Percentiles rank a stretch among this genome's conserved stretches.
phyloP scores from a whole-genome alignment of 768 basidiomycete species.

The Boletus pseudopeckii region DNA sequence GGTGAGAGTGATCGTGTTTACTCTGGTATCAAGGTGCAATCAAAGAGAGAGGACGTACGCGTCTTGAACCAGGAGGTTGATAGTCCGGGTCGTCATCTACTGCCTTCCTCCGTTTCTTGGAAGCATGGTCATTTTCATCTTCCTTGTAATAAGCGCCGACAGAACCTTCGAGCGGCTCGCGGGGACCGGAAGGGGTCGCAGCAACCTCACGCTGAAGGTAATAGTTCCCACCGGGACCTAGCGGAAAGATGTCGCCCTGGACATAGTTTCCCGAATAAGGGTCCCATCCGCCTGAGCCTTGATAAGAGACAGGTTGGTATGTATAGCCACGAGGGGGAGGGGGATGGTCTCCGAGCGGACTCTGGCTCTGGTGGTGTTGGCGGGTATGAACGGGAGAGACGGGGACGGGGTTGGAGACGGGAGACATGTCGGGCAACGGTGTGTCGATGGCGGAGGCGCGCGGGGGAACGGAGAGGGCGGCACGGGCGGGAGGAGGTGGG shows the following conservation, averaged over 20 bases:
- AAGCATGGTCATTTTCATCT: conserved; percentile 28
- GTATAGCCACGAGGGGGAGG: conserved; percentile 32
- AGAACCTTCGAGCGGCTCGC: conserved; percentile 20
- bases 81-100: conserved; percentile 53
- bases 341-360: conserved; percentile 30
- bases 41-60: conserved; percentile 44
- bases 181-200: conserved; percentile 8
- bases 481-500: conserved; percentile 46
- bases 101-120: conserved; percentile 50
- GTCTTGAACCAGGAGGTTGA: conserved; percentile 43
- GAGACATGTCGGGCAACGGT: conserved; percentile 23
- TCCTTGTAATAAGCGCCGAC: conserved; percentile 31
- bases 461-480: conserved; percentile 23
- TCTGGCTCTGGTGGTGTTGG: conserved; percentile 28
- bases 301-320: conserved; percentile 39
- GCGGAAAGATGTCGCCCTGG: conserved; percentile 37
- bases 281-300: conserved; percentile 40
- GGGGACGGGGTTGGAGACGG: conserved; percentile 13
- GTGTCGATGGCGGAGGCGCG: conserved; percentile 23
- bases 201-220: conserved; percentile 31
- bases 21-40: background rate
- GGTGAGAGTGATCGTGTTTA: background rate
- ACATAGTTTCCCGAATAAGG: conserved; percentile 36
- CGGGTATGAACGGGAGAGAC: conserved; percentile 20
- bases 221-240: conserved; percentile 36